Base-by-base conservation (phyloP, 139 green algal genomes). In the Picochlorum sp. region DNA sequence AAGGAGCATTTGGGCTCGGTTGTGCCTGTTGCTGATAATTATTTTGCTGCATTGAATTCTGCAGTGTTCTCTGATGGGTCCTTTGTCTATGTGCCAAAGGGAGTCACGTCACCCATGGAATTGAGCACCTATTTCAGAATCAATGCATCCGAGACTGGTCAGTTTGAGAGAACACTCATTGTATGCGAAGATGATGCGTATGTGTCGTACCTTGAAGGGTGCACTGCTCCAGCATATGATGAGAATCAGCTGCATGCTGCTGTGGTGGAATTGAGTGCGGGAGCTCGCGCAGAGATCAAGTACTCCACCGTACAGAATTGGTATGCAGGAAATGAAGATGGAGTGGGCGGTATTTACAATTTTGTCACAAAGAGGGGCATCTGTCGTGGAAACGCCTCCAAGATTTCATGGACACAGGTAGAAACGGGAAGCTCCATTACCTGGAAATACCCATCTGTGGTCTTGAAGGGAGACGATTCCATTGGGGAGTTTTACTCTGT, bases 291-390 rank as follows among this genome's bases (percentile, higher is more conserved):
- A 4, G 91, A 98, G 79, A 98, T 99, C 74, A 99, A 99, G 80
- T 99, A 99, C 84, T 90, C 75, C n/a, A 99, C 94, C 2, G 94
- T 99, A 66, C 94, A 99, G 77, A 98, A 98, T 71, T 97, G 92
- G 91, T 98, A 98, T 63, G 89, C 92, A 14, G 94, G 94, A 20
- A 86, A 99, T 69, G 85, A 77, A 46, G 66, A 92, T 28, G 94
- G 94, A 10, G 61, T 68, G 15, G 94, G 94, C 6, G 94, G 94
- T 64, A 98, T 99, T 79, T 98, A 97, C 87, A 99, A 98, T 80
- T 98, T 99, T 81, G 94, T 99, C 13, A 99, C 94, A 66, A 99
- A 99, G 85, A 83, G 94, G 14, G 94, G 90, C 8, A 75, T 99
- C 62, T 99, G 94, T 79, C 69, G 84, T 21, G 94, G 94, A 1